A percentile compares a stretch with the other conserved stretches of the same genome.
Evolutionary conservation across 164 flowering plant species (phyloP).

Genomic region (Dillenia turbinata): DNA sequence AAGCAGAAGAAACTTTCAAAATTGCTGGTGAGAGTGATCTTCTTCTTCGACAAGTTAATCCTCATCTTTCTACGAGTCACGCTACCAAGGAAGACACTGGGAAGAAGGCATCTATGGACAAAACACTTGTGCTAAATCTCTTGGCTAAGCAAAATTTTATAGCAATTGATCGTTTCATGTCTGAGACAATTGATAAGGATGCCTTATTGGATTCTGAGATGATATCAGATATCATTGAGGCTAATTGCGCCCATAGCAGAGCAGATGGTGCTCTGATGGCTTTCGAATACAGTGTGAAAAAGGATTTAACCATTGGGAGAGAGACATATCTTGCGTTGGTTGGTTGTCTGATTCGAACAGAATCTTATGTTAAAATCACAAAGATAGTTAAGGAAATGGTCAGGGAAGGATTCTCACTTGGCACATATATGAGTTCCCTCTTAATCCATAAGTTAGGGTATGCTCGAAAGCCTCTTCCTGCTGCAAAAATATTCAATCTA

Average conservation of each 20-base stretch:
- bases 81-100: slow-evolving; percentile 13
- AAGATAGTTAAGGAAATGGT: slow-evolving; percentile 57
- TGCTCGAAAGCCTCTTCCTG: slow-evolving; percentile 38
- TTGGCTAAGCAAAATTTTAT: slow-evolving; percentile 45
- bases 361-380: slow-evolving; percentile 30
- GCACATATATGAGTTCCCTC: slow-evolving; percentile 41
- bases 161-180: slow-evolving; percentile 52
- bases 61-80: slow-evolving; percentile 41
- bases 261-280: slow-evolving; percentile 53
- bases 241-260: slow-evolving; percentile 34
- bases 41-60: slow-evolving; percentile 71
- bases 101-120: slow-evolving; percentile 20
- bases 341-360: slow-evolving; percentile 49
- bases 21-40: slow-evolving; percentile 47
- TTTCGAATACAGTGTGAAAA: slow-evolving; percentile 41
- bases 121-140: slow-evolving; percentile 33
- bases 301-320: slow-evolving; percentile 39
- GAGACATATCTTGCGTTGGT: slow-evolving; percentile 50
- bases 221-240: slow-evolving; percentile 45
- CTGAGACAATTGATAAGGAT: slow-evolving; percentile 27
- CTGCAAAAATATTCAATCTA: slow-evolving; percentile 49
- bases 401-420: slow-evolving; percentile 42
- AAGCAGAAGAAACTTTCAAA: slow-evolving; percentile 49
- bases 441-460: slow-evolving; percentile 66
- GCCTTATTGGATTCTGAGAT: slow-evolving; percentile 30